Base-by-base conservation (phyloP, 2,329 filamentous ascomycete species). In the Nothophaeocryptopus gaeumannii region DNA sequence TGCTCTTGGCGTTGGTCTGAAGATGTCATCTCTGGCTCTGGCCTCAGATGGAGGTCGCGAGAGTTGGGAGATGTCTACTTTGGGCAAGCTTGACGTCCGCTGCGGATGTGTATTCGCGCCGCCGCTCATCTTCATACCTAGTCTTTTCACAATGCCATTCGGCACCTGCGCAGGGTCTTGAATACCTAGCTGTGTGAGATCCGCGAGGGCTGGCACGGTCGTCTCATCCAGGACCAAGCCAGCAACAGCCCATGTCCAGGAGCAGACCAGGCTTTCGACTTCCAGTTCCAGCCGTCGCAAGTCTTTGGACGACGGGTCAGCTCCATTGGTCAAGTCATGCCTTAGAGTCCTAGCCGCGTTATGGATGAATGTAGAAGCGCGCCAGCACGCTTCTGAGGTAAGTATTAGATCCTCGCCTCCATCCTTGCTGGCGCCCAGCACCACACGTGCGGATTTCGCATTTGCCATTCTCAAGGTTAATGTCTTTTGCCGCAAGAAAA, bases 401-500 rank as follows among this genome's bases (percentile, higher is more conserved):
- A 90, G 82, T 8, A 80, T 74, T 16, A 96, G 71, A 60, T 95
- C 86, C 67, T 95, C 89, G 13, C 66, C 64, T 30, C 62, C 54
- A 64, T 62, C 62, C 64, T 72, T 56, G 61, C 58, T 43, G 62
- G 53, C 51, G 8, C 61, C 67, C n/a, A 74, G 62, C 53, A 72
- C 70, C n/a, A 70, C 62, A 47, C 70, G 66, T n/a, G 70, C 65
- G 8, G 69, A 69, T 11, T 68, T 64, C n/a, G 71, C 70, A 63
- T 92, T 93, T n/a, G 88, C 90, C 1, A 95, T 78, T 4, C 91
- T 82, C 10, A 96, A 76, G 1, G 97, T 77, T 1, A 99, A 72
- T 2, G 86, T 81, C 55, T 96, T 82, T 63, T 99, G 92, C 16
- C 93, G 82, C 2, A 89, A 84, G 68, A 97, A 99, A 10, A 99